A percentile compares a stretch with the other conserved stretches of the same genome.
These are phyloP conservation scores for Wickerhamiella qilinensis DNA, from an alignment of 805 yeast species.

Conservation along the genomic window DNA sequence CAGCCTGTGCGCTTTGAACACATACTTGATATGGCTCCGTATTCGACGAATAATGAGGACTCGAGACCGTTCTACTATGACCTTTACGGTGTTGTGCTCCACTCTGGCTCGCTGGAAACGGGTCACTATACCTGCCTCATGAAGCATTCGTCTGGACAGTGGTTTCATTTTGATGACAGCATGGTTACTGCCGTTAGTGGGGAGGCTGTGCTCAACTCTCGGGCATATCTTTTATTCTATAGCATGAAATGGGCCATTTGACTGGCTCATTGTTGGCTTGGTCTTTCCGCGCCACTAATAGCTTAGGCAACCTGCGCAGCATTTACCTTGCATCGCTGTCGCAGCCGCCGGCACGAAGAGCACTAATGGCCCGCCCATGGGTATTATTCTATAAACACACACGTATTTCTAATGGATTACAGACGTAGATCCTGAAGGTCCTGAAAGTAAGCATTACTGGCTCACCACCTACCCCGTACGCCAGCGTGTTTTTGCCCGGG, in stretches of 20 bases:
- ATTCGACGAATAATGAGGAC: slow-evolving; percentile 18
- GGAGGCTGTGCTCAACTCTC: slow-evolving; percentile 49
- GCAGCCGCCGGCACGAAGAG: too few species aligned
- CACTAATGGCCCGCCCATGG: too few species aligned
- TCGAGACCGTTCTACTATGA: slow-evolving; percentile 41
- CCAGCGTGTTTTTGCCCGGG: too few species aligned
- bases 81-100: slow-evolving; percentile 73
- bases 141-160: slow-evolving; percentile 30
- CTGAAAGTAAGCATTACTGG: too few species aligned
- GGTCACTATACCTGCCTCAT: slow-evolving; percentile 84
- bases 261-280: neutral
- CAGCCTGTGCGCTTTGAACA: slow-evolving; percentile 57
- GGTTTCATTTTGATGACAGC: slow-evolving; percentile 90
- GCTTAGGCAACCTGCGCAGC: too few species aligned
- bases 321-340: too few species aligned
- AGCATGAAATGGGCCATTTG: slow-evolving; percentile 16
- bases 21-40: slow-evolving; percentile 54
- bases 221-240: slow-evolving; percentile 59
- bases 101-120: slow-evolving; percentile 83
- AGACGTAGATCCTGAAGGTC: too few species aligned
- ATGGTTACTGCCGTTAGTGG: slow-evolving; percentile 50
- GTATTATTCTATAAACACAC: too few species aligned
- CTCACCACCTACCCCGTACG: too few species aligned
- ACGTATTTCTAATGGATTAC: too few species aligned
- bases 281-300: too few species aligned